Percentiles rank a stretch among this genome's conserved stretches.
Conservation (phyloP, 83 land plant species). For the Larix sibirica region DNA sequence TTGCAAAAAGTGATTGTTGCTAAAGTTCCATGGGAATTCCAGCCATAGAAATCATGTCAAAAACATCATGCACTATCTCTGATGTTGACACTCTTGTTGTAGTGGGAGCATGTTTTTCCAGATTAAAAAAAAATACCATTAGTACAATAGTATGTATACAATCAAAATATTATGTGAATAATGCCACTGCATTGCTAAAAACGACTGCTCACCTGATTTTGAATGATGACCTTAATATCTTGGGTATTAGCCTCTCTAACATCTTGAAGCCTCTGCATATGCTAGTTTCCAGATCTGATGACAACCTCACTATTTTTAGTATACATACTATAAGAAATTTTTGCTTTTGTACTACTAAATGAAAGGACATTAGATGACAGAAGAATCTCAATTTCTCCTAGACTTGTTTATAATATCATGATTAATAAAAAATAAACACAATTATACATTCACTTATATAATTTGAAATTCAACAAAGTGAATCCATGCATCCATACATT, state of each 20-base stretch:
- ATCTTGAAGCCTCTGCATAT: neutral
- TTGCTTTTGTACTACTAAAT: conserved; percentile 56
- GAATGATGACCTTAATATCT: neutral
- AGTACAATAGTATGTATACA: neutral
- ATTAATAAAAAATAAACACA: no score
- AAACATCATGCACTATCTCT: conserved; percentile 80
- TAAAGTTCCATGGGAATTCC: conserved; percentile 73
- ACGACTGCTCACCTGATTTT: conserved; percentile 14
- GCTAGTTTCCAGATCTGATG: conserved; percentile 1
- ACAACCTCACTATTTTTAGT: neutral
- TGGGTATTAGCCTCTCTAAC: no score
- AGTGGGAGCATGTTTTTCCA: no score
- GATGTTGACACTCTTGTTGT: conserved; percentile 47
- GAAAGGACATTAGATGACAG: conserved; percentile 87
- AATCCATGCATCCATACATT: no score
- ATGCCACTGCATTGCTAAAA: neutral
- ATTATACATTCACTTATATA: no score
- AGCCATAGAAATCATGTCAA: conserved; percentile 81
- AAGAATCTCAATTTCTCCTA: conserved; percentile 59
- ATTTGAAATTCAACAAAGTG: no score
- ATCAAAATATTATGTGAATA: neutral
- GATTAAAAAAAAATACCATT: no score
- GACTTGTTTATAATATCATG: conserved; percentile 16
- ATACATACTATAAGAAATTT: conserved; percentile 10
- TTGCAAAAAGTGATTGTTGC: conserved; percentile 53